Evolutionary conservation across 2,329 filamentous ascomycete genomes (phyloP).

Genomic region (Tolypocladium tropicale): DNA sequence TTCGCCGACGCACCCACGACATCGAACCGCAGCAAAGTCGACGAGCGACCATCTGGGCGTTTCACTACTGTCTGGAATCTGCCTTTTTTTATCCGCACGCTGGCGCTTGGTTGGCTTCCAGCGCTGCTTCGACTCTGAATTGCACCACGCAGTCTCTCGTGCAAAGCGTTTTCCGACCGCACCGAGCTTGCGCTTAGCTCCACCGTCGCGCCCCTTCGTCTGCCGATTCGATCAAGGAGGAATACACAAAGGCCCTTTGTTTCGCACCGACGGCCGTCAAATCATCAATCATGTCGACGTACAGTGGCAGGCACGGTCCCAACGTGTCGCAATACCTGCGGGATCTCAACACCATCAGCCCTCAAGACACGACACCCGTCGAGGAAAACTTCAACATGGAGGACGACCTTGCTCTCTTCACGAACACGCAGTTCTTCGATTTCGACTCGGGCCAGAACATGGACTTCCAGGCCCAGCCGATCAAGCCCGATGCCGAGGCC

Average conservation of each 20-base stretch:
- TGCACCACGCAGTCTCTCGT: background rate
- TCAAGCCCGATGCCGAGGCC: constrained; percentile 30
- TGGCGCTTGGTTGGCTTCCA: background rate
- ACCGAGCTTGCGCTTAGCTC: background rate
- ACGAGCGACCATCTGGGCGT: background rate
- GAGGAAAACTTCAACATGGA: constrained; percentile 56
- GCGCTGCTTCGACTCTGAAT: background rate
- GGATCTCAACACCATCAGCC: constrained; percentile 67
- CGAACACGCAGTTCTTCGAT: constrained; percentile 74
- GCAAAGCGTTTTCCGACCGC: background rate
- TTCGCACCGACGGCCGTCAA: background rate
- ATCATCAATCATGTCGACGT: constrained; percentile 53
- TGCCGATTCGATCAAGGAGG: background rate
- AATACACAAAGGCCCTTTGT: background rate
- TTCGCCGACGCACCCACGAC: background rate
- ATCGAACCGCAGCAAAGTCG: background rate
- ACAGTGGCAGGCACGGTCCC: constrained; percentile 65
- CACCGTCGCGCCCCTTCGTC: background rate
- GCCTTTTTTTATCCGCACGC: background rate
- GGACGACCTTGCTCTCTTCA: constrained; percentile 68
- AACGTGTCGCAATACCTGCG: constrained; percentile 88
- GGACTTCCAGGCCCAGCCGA: constrained; percentile 41
- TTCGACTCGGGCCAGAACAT: constrained; percentile 57
- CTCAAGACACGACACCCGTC: constrained; percentile 39
- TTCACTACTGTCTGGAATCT: background rate